These are phyloP conservation scores for Arabis alpina DNA, from an alignment of 345 rosid species.

Conservation along the genomic window DNA sequence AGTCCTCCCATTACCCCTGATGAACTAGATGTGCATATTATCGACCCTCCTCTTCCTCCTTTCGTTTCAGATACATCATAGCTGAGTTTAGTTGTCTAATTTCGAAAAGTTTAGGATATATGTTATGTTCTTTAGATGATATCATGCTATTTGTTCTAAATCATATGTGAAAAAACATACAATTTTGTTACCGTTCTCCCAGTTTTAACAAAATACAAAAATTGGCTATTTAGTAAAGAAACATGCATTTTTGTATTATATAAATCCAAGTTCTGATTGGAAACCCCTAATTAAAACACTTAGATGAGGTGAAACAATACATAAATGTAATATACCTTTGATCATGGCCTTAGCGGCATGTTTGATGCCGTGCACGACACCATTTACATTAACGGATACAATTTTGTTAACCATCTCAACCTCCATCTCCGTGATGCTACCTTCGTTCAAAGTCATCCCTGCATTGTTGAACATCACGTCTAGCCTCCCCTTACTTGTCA, in stretches of 20 bases:
- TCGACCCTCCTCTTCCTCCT: conserved; percentile 65
- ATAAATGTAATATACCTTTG: conserved; percentile 26
- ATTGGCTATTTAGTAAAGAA: background rate
- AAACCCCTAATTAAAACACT: background rate
- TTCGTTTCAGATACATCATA: conserved; percentile 21
- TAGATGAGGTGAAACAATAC: background rate
- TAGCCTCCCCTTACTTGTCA: conserved; percentile 58
- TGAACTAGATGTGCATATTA: conserved; percentile 81
- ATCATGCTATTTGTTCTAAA: no score
- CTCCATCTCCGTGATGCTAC: conserved; percentile 63
- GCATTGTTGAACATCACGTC: conserved; percentile 58
- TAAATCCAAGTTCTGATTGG: background rate
- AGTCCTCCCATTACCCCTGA: conserved; percentile 80
- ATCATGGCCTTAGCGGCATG: conserved; percentile 81
- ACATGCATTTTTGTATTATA: background rate
- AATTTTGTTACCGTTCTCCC: no score
- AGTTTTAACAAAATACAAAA: no score
- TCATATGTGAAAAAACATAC: no score
- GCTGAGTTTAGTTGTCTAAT: background rate
- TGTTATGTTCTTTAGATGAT: no score
- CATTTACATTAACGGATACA: conserved; percentile 62
- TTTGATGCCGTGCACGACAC: conserved; percentile 75
- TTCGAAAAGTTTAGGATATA: no score
- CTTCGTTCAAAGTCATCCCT: conserved; percentile 50
- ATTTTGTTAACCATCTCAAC: conserved; percentile 52